phyloP scores from a whole-genome alignment of 352 stramenopile genomes.

The Elongisporangium undulatum region DNA sequence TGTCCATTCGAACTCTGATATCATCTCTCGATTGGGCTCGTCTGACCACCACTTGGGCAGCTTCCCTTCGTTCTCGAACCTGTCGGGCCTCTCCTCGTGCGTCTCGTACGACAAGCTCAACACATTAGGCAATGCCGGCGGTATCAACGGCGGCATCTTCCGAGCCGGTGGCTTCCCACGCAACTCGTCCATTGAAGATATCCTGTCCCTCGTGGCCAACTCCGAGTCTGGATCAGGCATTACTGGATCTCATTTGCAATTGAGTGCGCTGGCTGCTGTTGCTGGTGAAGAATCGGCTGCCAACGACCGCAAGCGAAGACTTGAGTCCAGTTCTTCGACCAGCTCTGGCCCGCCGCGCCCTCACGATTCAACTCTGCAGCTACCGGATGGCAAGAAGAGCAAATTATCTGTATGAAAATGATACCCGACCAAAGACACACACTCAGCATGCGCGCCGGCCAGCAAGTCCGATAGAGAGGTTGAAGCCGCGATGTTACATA shows the following conservation, averaged over 20 bases:
- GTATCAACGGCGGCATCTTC: neutral
- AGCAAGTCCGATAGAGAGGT: neutral
- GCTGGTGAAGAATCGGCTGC: slow-evolving; percentile 57
- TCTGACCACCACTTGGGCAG: slow-evolving; percentile 57
- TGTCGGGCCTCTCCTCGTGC: slow-evolving; percentile 55
- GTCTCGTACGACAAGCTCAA: slow-evolving; percentile 78
- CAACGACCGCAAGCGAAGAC: slow-evolving; percentile 57
- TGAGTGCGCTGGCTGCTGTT: slow-evolving; percentile 59
- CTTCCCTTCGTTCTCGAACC: slow-evolving; percentile 76
- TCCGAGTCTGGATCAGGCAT: slow-evolving; percentile 51
- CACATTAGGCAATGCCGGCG: slow-evolving; percentile 18
- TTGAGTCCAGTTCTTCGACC: slow-evolving; percentile 21
- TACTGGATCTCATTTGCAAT: slow-evolving; percentile 56
- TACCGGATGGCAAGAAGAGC: slow-evolving; percentile 47
- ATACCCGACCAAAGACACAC: neutral
- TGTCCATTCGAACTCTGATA: slow-evolving; percentile 55
- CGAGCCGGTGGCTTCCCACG: slow-evolving; percentile 39
- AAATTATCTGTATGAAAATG: slow-evolving; percentile 41
- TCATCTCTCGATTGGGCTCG: slow-evolving; percentile 66
- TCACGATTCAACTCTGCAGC: slow-evolving; percentile 18
- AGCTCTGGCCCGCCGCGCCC: neutral
- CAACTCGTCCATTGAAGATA: slow-evolving; percentile 87
- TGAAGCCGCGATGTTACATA: neutral
- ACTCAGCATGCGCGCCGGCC: neutral
- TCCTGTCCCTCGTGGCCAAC: slow-evolving; percentile 78